Evolutionary conservation across 305 asterid species (phyloP).

Genomic region (Fraxinus platypoda): DNA sequence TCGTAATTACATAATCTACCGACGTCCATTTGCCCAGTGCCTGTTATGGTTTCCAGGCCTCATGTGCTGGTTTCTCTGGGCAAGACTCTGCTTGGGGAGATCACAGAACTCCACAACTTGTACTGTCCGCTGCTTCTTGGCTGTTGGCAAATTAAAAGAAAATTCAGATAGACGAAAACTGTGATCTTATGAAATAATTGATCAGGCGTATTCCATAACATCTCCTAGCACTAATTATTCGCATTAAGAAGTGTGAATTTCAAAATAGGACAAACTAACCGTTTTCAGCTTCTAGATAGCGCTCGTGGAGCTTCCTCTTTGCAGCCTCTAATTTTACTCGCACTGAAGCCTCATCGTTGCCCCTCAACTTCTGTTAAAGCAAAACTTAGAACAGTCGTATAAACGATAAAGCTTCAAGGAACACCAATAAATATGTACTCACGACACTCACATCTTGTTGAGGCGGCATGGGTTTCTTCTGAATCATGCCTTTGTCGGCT

Average conservation of each 20-base stretch:
- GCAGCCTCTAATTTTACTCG: slow-evolving; percentile 68
- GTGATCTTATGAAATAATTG: not conserved
- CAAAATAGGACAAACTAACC: slow-evolving; percentile 40
- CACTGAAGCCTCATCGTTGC: slow-evolving; percentile 44
- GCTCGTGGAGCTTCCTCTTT: slow-evolving; percentile 93
- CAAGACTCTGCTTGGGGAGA: slow-evolving; percentile 63
- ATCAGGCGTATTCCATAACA: not conserved
- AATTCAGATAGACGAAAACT: not conserved
- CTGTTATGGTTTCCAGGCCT: slow-evolving; percentile 57
- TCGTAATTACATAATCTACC: slow-evolving; percentile 35
- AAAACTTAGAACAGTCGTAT: not conserved
- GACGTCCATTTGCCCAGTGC: slow-evolving; percentile 56
- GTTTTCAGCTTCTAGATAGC: slow-evolving; percentile 86
- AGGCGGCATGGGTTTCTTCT: slow-evolving; percentile 48
- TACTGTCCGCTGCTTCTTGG: slow-evolving; percentile 69
- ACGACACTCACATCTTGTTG: slow-evolving; percentile 51
- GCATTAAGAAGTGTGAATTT: not conserved
- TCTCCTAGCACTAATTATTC: not conserved
- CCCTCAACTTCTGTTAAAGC: slow-evolving; percentile 35
- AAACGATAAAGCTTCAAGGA: not conserved
- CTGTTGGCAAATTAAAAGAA: not conserved
- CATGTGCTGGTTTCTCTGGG: slow-evolving; percentile 46
- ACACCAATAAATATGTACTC: not conserved
- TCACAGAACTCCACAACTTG: slow-evolving; percentile 88
- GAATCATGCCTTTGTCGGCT: slow-evolving; percentile 35